Conservation (phyloP, 106 monocot genomes). For the Dioscorea alata region DNA sequence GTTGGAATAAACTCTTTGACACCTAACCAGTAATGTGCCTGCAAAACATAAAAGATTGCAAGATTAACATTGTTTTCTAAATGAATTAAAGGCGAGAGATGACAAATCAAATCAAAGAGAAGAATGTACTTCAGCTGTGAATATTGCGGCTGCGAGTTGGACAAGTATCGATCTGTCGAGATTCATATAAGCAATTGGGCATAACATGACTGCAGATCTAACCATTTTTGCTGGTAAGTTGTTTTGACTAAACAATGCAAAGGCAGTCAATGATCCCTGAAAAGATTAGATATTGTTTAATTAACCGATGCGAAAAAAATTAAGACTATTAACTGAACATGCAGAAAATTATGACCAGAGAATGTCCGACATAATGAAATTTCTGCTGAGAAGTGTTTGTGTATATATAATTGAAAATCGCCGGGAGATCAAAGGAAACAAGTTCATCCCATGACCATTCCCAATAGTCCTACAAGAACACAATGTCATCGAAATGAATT, state of each 20-base stretch:
- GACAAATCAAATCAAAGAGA: too few species aligned
- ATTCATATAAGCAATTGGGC: constrained; percentile 53
- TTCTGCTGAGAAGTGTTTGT: constrained; percentile 1
- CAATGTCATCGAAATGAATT: neutral
- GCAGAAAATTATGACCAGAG: neutral
- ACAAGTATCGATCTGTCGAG: constrained; percentile 27
- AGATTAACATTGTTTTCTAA: neutral
- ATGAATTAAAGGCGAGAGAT: neutral
- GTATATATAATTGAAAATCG: constrained; percentile 5
- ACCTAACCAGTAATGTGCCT: constrained; percentile 1
- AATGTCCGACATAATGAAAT: constrained; percentile 13
- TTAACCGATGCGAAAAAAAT: neutral
- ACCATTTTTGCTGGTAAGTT: constrained; percentile 16
- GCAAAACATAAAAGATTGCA: neutral
- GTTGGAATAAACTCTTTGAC: constrained; percentile 2
- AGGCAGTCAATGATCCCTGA: constrained; percentile 43
- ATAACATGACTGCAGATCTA: constrained; percentile 45
- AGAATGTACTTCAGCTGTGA: constrained; percentile 36
- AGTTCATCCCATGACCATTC: constrained; percentile 18
- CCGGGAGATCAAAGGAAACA: constrained; percentile 9
- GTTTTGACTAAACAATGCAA: constrained; percentile 31
- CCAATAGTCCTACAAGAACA: constrained; percentile 6
- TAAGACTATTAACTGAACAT: neutral
- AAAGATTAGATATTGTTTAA: neutral
- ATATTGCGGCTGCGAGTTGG: constrained; percentile 13